Conservation (phyloP, 163 green algal species). For the Coccomyxa subellipsoidea region DNA sequence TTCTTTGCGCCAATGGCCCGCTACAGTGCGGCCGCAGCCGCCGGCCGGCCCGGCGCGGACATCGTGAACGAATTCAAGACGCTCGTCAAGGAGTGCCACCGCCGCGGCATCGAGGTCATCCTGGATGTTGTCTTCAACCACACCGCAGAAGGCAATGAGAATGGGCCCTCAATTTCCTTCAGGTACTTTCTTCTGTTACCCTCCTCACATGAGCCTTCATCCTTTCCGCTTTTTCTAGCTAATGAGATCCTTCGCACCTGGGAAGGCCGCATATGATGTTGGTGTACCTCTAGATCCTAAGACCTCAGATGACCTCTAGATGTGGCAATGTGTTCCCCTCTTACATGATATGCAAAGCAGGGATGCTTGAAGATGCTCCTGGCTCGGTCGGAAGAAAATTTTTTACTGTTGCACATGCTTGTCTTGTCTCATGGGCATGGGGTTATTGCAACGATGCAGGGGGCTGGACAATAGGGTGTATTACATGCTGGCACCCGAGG, state of each 20-base stretch:
- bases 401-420: no score
- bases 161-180: constrained; percentile 84
- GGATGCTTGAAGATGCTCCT: no score
- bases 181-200: constrained; percentile 28
- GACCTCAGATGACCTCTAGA: no score
- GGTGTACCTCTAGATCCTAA: no score
- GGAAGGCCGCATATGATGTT: no score
- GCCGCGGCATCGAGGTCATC: constrained; percentile 89
- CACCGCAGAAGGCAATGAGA: constrained; percentile 91
- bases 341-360: no score
- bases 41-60: constrained; percentile 36
- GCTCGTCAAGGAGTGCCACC: constrained; percentile 89
- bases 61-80: constrained; percentile 91
- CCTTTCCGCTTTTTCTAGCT: no score
- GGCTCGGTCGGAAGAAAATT: no score
- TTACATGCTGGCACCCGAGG: constrained; percentile 92
- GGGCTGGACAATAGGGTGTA: constrained; percentile 90
- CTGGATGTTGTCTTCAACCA: constrained; percentile 98
- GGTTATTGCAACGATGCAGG: constrained; percentile 23
- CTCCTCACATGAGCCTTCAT: no score
- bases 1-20: constrained; percentile 96
- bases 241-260: no score
- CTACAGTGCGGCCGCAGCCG: constrained; percentile 46
- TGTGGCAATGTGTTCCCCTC: no score
- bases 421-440: no score